Evolutionary conservation across 495 filamentous ascomycete species (phyloP).

Genomic region (Penicillium paradoxum): DNA sequence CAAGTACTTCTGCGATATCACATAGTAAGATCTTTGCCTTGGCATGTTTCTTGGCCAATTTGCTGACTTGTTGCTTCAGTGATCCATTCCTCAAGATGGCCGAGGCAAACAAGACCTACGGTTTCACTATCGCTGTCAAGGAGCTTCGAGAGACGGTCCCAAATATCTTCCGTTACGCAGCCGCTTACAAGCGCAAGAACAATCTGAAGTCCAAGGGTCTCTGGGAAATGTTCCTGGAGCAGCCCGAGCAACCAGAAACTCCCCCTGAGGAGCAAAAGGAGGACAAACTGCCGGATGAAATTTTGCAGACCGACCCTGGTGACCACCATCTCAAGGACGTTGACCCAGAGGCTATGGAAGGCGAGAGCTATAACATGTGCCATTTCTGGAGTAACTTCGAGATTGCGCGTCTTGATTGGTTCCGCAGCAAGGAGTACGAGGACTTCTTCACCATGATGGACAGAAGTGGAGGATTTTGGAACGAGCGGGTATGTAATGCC

Average conservation of each 20-base stretch:
- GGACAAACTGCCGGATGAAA: conserved; percentile 72
- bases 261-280: conserved; percentile 63
- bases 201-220: conserved; percentile 87
- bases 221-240: conserved; percentile 98
- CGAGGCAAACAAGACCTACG: conserved; percentile 92
- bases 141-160: conserved; percentile 97
- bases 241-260: conserved; percentile 51
- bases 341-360: conserved; percentile 92
- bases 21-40: conserved; percentile 66
- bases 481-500: conserved; percentile 72
- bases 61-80: conserved; percentile 44
- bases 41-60: not conserved
- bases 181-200: conserved; percentile 93
- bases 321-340: conserved; percentile 69
- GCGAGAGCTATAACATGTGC: conserved; percentile 99
- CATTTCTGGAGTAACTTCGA: conserved; percentile 99
- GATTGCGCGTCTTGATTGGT: conserved; percentile 91
- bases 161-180: conserved; percentile 99
- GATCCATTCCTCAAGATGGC: conserved; percentile 96
- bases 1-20: conserved; percentile 99
- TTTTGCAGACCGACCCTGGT: conserved; percentile 70
- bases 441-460: conserved; percentile 99
- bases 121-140: conserved; percentile 98
- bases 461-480: conserved; percentile 96
- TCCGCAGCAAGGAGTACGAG: conserved; percentile 92